Evolutionary conservation across 1,139 yeast species (phyloP).

Genomic region (Diutina catenulata): DNA sequence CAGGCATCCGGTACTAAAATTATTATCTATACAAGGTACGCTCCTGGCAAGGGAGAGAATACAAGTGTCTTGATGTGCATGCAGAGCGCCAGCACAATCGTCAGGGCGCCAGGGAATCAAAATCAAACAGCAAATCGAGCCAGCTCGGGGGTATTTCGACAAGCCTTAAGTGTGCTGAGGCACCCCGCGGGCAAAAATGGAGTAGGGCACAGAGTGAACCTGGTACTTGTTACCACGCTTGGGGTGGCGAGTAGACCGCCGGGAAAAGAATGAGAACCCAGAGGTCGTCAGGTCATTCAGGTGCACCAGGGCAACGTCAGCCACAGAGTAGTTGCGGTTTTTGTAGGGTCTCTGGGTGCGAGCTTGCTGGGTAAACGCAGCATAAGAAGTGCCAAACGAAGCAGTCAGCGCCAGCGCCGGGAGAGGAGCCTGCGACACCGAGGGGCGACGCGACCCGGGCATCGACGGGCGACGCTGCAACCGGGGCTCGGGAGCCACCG

Average conservation of each 20-base stretch:
- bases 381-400: neutral
- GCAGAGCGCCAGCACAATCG: too few relatives aligned
- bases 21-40: too few relatives aligned
- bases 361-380: neutral
- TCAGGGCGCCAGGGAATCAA: too few relatives aligned
- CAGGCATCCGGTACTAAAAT: too few relatives aligned
- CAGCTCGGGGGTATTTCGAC: too few relatives aligned
- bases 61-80: too few relatives aligned
- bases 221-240: slow-evolving; percentile 18
- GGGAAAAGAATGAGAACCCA: slow-evolving; percentile 5
- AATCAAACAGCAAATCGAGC: too few relatives aligned
- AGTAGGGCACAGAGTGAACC: slow-evolving; percentile 21
- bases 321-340: slow-evolving; percentile 3
- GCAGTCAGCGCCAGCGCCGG: slow-evolving; percentile 1
- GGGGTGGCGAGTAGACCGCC: neutral
- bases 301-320: slow-evolving; percentile 6
- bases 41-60: too few relatives aligned
- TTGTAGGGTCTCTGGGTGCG: too few relatives aligned
- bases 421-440: neutral
- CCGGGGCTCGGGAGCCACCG: neutral
- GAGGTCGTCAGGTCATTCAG: slow-evolving; percentile 3
- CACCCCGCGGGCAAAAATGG: slow-evolving; percentile 10
- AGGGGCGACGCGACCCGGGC: slow-evolving; percentile 4
- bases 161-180: neutral
- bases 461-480: too few relatives aligned